phyloP scores from a whole-genome alignment of 108 stramenopile genomes.

The Fistulifera pelliculosa region DNA sequence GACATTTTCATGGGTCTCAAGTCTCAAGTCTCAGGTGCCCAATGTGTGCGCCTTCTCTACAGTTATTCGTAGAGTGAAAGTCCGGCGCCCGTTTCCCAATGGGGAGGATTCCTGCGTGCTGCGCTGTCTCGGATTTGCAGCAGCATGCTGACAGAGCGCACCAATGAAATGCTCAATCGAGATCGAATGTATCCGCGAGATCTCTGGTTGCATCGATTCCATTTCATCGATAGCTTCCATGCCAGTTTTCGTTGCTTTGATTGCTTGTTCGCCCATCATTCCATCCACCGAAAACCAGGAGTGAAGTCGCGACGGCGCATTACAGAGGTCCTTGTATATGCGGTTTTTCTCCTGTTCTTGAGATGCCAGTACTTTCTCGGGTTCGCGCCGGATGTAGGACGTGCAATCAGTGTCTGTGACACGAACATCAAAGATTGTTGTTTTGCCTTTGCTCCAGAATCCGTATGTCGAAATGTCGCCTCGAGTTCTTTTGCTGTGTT shows the following conservation, averaged over 20 bases:
- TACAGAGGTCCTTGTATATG: no score
- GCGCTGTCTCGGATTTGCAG: no score
- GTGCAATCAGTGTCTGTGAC: constrained; percentile 29
- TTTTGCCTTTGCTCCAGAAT: constrained; percentile 18
- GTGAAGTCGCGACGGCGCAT: constrained; percentile 13
- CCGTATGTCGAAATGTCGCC: constrained; percentile 19
- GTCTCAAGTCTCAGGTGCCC: no score
- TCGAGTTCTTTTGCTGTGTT: constrained; percentile 9
- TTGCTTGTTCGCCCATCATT: constrained; percentile 17
- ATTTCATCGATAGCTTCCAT: constrained; percentile 13
- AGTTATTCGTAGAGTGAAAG: no score
- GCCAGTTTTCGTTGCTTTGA: constrained; percentile 10
- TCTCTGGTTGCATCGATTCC: constrained; percentile 16
- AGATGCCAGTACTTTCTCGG: constrained; percentile 9
- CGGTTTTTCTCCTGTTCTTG: constrained; percentile 21
- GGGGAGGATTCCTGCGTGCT: no score
- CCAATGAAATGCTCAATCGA: constrained; percentile 14
- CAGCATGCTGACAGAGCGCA: constrained; percentile 5
- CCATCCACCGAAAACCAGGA: constrained; percentile 29
- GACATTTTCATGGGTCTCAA: no score
- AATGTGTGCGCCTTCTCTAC: no score
- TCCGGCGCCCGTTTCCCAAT: no score
- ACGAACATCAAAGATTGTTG: constrained; percentile 24
- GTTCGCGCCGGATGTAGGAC: constrained; percentile 7
- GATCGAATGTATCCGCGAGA: constrained; percentile 13